Percentiles rank a stretch among this genome's conserved stretches.
These are phyloP conservation scores for Apophysomyces trapeziformis DNA, from an alignment of 371 early-diverging fungal species.

Conservation along the genomic window DNA sequence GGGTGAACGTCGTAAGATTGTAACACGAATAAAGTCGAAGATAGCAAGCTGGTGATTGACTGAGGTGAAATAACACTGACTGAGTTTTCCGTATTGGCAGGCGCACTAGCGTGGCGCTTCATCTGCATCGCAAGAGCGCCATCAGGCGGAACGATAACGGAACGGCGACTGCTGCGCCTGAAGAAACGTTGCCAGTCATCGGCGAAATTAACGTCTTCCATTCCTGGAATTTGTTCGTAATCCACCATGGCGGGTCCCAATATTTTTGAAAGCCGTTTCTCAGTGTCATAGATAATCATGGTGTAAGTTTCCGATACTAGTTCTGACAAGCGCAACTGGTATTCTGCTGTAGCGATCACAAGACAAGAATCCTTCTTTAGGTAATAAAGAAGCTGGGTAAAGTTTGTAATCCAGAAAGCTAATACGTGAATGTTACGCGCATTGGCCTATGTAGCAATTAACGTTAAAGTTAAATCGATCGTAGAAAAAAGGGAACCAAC, in stretches of 20 bases:
- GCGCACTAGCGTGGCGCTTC: conserved; percentile 18
- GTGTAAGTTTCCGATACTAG: conserved; percentile 71
- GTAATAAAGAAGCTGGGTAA: conserved; percentile 73
- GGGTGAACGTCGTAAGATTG: conserved; percentile 70
- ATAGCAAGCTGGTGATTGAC: conserved; percentile 65
- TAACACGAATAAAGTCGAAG: conserved; percentile 64
- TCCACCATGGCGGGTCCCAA: conserved; percentile 71
- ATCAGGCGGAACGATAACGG: conserved; percentile 20
- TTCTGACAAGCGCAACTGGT: conserved; percentile 69
- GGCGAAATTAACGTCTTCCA: conserved; percentile 66
- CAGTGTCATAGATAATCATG: conserved; percentile 59
- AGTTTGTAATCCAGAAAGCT: conserved; percentile 81
- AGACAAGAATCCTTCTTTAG: conserved; percentile 79
- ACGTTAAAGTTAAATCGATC: not conserved
- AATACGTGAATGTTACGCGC: conserved; percentile 32
- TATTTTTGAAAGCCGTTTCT: conserved; percentile 58
- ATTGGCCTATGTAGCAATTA: conserved; percentile 22
- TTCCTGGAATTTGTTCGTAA: conserved; percentile 67
- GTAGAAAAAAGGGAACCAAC: conserved; percentile 27
- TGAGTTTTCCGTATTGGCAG: conserved; percentile 5
- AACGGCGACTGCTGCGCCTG: conserved; percentile 29
- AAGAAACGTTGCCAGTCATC: conserved; percentile 57
- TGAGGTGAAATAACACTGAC: conserved; percentile 50
- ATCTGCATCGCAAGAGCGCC: conserved; percentile 17
- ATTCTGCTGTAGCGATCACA: conserved; percentile 56